Base-by-base conservation (phyloP, 73 alveolate genomes). In the Symbiodinium pilosum region DNA sequence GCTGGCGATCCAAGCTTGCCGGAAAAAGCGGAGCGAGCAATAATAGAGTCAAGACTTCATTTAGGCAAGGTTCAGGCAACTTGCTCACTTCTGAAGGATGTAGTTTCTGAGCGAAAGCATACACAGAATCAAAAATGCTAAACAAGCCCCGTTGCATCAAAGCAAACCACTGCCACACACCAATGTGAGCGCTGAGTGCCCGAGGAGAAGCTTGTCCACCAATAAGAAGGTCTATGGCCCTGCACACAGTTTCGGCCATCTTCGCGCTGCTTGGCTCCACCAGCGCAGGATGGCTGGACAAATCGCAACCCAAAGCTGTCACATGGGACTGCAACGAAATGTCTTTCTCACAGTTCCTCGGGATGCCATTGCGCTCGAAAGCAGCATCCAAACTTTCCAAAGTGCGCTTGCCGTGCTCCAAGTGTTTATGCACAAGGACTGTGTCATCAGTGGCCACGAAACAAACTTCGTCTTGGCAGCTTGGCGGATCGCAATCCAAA, bases 371-470 rank as follows among this genome's bases (percentile, higher is more conserved):
- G 34, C 21, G 34, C 34, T 56, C 73, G 73, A 56, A 56, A 56
- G 73, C 73, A 26, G 9, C 21, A 32, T 56, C 73, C 9, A 56
- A 32, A 26, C 21, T 56, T 16, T 26, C 9, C 73, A 56, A 56
- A 26, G 73, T 56, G 73, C 21, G 32, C 34, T 26, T 16, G 32
- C 73, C 73, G 9, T 56, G 73, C 34, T 32, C 73, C 9, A 56
- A 32, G 34, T 26, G 9, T 32, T 56, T 56, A 32, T 56, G 73
- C 73, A 56, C 21, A 32, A 56, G 73, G 73, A 56, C 21, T 56
- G 73, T 56, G 73, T 56, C 73, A 56, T 56, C 73, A 32, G 73
- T 56, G 73, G 73, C 73, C 73, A 56, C 73, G 21, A 56, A 56
- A 32, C 73, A 56, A 20, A 56, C 73, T 56, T 56, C 73, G 21